Percentiles rank a stretch among this genome's conserved stretches.
phyloP scores from a whole-genome alignment of 2,329 filamentous ascomycete genomes.

The Colletotrichum siamense region DNA sequence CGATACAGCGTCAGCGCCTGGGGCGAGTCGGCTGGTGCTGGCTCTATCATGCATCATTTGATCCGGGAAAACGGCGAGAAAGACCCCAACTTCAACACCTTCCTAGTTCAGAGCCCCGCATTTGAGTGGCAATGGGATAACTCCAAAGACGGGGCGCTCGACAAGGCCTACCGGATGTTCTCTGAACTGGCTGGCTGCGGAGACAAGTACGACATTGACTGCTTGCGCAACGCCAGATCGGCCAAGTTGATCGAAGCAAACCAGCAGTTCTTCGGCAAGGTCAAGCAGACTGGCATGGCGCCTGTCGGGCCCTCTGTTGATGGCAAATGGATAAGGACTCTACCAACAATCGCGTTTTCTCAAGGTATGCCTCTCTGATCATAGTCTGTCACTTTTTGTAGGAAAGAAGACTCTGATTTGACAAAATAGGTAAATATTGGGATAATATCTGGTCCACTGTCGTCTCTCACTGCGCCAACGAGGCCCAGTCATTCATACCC shows the following conservation, averaged over 20 bases:
- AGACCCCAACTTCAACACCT: slow-evolving; percentile 45
- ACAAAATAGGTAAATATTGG: slow-evolving; percentile 19
- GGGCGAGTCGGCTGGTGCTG: slow-evolving; percentile 57
- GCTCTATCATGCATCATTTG: slow-evolving; percentile 55
- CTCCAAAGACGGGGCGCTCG: slow-evolving; percentile 28
- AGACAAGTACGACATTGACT: slow-evolving; percentile 28
- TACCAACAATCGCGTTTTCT: slow-evolving; percentile 33
- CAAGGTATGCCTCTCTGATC: slow-evolving; percentile 19
- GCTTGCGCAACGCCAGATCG: slow-evolving; percentile 30
- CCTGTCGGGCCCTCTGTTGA: slow-evolving; percentile 36
- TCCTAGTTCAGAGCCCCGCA: slow-evolving; percentile 39
- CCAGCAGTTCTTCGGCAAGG: slow-evolving; percentile 25
- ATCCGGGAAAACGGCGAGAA: slow-evolving; percentile 46
- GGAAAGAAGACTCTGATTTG: background rate
- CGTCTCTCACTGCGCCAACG: slow-evolving; percentile 34
- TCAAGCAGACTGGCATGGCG: slow-evolving; percentile 31
- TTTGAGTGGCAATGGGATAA: slow-evolving; percentile 39
- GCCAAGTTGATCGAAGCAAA: slow-evolving; percentile 31
- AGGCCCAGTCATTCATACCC: slow-evolving; percentile 33
- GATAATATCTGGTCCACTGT: slow-evolving; percentile 32
- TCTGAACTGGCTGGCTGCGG: slow-evolving; percentile 34
- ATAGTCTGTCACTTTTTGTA: background rate
- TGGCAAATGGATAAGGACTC: slow-evolving; percentile 34
- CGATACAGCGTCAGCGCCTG: slow-evolving; percentile 49
- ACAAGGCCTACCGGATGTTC: slow-evolving; percentile 36